Percentiles rank a stretch among this genome's conserved stretches.
phyloP scores from a whole-genome alignment of 129 eudicot genomes.

The Lonicera japonica region DNA sequence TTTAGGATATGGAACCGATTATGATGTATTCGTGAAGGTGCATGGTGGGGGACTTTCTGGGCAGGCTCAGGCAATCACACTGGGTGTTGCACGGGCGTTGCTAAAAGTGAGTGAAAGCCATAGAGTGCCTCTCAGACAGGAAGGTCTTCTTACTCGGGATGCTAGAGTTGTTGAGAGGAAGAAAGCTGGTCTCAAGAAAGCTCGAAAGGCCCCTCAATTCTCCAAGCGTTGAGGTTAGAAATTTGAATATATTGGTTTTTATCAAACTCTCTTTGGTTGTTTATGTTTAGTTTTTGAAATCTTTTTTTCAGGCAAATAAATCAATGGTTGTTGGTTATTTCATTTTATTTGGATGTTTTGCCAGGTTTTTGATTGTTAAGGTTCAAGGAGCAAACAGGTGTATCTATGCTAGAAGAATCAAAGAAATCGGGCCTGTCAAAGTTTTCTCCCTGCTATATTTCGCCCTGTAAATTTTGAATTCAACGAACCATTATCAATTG shows the following conservation, averaged over 20 bases:
- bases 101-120: constrained; percentile 78
- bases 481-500: not conserved
- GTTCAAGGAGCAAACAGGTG: not conserved
- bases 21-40: constrained; percentile 92
- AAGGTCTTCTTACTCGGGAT: constrained; percentile 93
- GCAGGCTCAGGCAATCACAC: constrained; percentile 89
- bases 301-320: not conserved
- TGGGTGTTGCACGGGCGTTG: constrained; percentile 89
- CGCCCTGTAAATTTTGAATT: not conserved
- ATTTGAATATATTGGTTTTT: not conserved
- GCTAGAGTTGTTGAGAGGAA: constrained; percentile 83
- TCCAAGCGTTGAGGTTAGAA: constrained; percentile 80
- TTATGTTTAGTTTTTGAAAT: not conserved
- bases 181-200: constrained; percentile 88
- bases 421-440: not conserved
- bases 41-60: constrained; percentile 98
- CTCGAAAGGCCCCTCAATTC: constrained; percentile 89
- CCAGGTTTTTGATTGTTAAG: not conserved
- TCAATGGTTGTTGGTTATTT: not conserved
- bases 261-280: not conserved
- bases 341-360: not conserved
- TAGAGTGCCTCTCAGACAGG: constrained; percentile 55
- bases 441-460: not conserved
- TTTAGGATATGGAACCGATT: constrained; percentile 70
- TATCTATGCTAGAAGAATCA: not conserved